Evolutionary conservation across 495 filamentous ascomycete genomes (phyloP), one percentile per base, ranked within the genome.

Genomic region (Cercophora samala): DNA sequence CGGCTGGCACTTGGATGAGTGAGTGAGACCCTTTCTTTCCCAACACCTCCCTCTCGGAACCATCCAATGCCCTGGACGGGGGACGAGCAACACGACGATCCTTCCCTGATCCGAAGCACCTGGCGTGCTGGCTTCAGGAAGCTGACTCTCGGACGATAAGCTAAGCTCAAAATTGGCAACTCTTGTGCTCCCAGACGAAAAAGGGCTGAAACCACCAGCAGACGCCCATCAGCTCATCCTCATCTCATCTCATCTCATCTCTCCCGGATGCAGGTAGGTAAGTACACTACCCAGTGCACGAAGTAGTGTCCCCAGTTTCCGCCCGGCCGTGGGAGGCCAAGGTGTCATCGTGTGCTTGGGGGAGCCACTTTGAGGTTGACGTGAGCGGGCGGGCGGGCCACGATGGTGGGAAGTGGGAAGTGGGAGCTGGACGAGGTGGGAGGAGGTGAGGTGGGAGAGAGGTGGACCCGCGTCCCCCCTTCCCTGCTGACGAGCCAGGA

Each of bases 161-260:
- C 25, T 22, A 61, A 2, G 17, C 25, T 5, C 32, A 54, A 60
- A 58, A 22, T 9, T 54, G 18, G 23, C 1, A 9, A 24, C 29
- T 22, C 37, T 62, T 51, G 51, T 68, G 58, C 64, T 62, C 63
- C 63, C 62, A 58, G 26, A 64, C 61, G 21, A 54, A 37, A 32
- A 63, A 46, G 21, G 58, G 58, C 58, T 60, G 58, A 60, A 60
- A 26, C 24, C 24, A 21, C 53, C 53, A 19, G 22, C 53, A 19
- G n/a, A 56, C 53, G 53, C 53, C 19, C 53, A 56, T 56, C 53
- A 56, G 53, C n/a, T 56, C 53, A 56, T 56, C n/a, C 17, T 54
- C 52, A 54, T 21, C n/a, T 56, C 53, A 56, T 56, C 17, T 54
- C 52, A 54, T 21, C n/a, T 56, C 53, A 56, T 56, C 37, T 46